Evolutionary conservation across 176 grass and related monocot genomes (phyloP), one percentile per base, ranked within the genome.

Genomic region (Oryza glaberrima): DNA sequence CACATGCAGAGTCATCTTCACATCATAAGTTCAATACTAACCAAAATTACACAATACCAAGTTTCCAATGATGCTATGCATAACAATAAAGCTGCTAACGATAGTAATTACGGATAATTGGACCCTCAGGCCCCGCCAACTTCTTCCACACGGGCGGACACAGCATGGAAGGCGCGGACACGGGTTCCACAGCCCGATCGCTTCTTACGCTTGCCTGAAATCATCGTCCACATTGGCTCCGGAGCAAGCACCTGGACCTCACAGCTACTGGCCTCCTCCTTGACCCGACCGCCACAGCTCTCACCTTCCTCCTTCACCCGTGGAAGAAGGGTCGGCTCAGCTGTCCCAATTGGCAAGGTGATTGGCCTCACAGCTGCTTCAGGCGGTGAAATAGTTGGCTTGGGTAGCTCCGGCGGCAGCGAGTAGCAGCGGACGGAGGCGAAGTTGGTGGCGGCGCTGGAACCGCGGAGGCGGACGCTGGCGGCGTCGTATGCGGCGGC

Each of bases 401-500:
- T 54, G 67, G 56, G 66, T 35, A 45, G 46, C 45, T 75, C 65
- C 7, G 30, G 66, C 2, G 66, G 32, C 16, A 69, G 15, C 4
- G 28, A 58, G 54, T 58, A 67, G 73, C 48, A 65, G 48, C 20
- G 9, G 9, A 46, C 47, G 3, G 34, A 38, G 7, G 74, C 32
- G 77, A 95, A 96, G 85, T 96, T 96, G 84, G 91, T 93, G 64
- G 61, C 52, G 16, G 94, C 91, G 60, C 81, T 83, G n/a, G 69
- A 19, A 4, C 90, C 90, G 8, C 84, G 90, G 49, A 98, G 73
- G 63, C 86, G 89, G 81, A 98, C 60, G 40, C 67, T 94, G 15
- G 90, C 95, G 1, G 80, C 76, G 65, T 91, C 90, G 68, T 98
- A 92, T 11, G 95, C 95, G 2, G 88, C 78, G 7, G 96, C 94